Conservation (phyloP, 306 rosid species). For the Rubus idaeus region DNA sequence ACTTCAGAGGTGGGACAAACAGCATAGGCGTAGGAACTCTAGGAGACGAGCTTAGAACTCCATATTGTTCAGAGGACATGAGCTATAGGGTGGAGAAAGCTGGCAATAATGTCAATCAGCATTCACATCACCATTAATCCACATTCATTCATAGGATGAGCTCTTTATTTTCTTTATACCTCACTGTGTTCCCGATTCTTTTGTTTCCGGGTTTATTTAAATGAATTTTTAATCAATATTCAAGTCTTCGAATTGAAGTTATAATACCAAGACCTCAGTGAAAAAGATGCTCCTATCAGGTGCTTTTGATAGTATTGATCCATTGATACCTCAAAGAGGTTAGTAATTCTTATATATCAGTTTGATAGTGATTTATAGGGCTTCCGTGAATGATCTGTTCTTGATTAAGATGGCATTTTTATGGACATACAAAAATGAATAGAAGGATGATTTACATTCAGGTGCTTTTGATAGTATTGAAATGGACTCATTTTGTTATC, state of each 20-base stretch:
- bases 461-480: background rate
- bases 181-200: slow-evolving; percentile 60
- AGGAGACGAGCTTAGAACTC: slow-evolving; percentile 46
- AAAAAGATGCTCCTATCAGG: slow-evolving; percentile 15
- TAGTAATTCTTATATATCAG: slow-evolving; percentile 33
- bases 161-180: slow-evolving; percentile 42
- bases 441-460: background rate
- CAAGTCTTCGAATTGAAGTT: slow-evolving; percentile 28
- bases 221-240: slow-evolving; percentile 61
- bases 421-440: background rate
- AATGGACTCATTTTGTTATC: background rate
- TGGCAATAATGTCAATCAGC: slow-evolving; percentile 58
- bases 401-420: background rate
- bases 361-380: slow-evolving; percentile 23
- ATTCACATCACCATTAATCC: slow-evolving; percentile 55
- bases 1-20: slow-evolving; percentile 38
- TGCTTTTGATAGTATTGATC: slow-evolving; percentile 28
- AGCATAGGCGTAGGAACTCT: slow-evolving; percentile 51
- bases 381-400: background rate
- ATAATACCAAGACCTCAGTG: slow-evolving; percentile 10
- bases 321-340: slow-evolving; percentile 44
- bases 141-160: slow-evolving; percentile 60
- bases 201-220: slow-evolving; percentile 51
- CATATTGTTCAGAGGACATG: slow-evolving; percentile 57
- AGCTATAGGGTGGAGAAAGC: slow-evolving; percentile 60